Evolutionary conservation across 208 protist species (phyloP).

Genomic region (Crithidia mellificae): DNA sequence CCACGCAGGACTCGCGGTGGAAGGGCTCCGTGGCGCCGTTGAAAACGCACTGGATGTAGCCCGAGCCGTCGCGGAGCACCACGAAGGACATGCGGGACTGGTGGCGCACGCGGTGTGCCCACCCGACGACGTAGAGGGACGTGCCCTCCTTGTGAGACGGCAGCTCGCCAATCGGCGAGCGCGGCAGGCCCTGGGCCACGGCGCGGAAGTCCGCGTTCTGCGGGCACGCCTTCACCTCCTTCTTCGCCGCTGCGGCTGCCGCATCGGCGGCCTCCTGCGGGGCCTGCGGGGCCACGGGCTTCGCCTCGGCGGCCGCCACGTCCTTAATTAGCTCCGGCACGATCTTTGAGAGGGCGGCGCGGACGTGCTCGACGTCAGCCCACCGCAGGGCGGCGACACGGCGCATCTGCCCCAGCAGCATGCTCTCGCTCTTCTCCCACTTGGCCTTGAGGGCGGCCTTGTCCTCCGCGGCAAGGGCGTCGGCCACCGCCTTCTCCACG

Average conservation of each 20-base stretch:
- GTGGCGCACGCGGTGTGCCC: constrained; percentile 94
- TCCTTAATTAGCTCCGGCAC: constrained; percentile 69
- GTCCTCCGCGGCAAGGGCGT: constrained; percentile 61
- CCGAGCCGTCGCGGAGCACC: constrained; percentile 95
- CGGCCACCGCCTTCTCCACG: constrained; percentile 45
- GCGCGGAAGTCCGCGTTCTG: constrained; percentile 51
- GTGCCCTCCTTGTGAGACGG: constrained; percentile 45
- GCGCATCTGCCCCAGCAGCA: constrained; percentile 84
- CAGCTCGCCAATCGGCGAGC: constrained; percentile 56
- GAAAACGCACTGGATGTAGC: constrained; percentile 96
- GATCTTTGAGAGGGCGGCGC: constrained; percentile 56
- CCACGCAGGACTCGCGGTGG: constrained; percentile 86
- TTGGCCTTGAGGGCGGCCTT: constrained; percentile 49
- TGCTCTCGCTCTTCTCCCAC: constrained; percentile 86
- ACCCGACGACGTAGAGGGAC: constrained; percentile 91
- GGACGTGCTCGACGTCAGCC: constrained; percentile 72
- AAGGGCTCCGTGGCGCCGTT: constrained; percentile 76
- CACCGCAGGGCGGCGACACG: constrained; percentile 69
- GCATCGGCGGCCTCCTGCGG: constrained; percentile 13
- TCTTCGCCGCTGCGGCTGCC: constrained; percentile 23
- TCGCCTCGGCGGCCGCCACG: constrained; percentile 37
- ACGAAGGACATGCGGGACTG: constrained; percentile 97
- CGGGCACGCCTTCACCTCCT: constrained; percentile 56
- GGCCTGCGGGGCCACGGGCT: constrained; percentile 13
- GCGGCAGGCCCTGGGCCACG: constrained; percentile 49